Base-by-base conservation (phyloP, 495 filamentous ascomycete genomes). In the Hypoxylon trugodes region DNA sequence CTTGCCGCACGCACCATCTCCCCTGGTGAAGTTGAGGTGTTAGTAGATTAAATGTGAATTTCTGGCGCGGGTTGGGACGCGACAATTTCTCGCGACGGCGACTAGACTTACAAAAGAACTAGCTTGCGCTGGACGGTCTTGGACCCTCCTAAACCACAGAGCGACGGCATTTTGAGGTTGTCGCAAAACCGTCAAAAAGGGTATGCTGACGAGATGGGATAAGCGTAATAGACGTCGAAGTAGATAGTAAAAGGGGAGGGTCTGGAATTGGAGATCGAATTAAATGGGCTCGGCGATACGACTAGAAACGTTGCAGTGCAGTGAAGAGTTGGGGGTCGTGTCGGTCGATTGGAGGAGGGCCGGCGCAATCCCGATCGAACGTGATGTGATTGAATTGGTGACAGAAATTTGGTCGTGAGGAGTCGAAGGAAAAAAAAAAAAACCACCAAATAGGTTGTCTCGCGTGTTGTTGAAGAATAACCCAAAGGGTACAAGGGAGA, bases 1-100 rank as follows among this genome's bases (percentile, higher is more conserved):
- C 82, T 98, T 98, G 70, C 95, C 95, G 75, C 91, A 97, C 63
- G 95, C 95, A 82, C 95, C 95, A 76, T 98, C 95, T 66, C 95
- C 95, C 74, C 91, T 96, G 68, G n/a, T 68, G 41, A 49, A 49
- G 36, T 76, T 43, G 74, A 57, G 25, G 33, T 35, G 71, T 80
- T 69, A 78, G 74, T 65, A 50, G 28, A 24, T 43, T 41, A 19
- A 26, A 15, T 35, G 10, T 13, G 30, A 33, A 25, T 42, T 30
- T 28, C 12, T 21, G 18, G 15, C 41, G 42, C 54, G 51, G 28
- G 32, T 16, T 10, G 40, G 35, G 26, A 38, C 56, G 65, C 54
- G 32, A 66, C 48, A 43, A 19, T 48, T 4, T 40, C 52, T 15
- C 13, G 33, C 13, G 22, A 26, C n/a, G 36, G 37, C 18, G 43